Base-by-base conservation (phyloP, 108 stramenopile genomes). In the Aurantiochytrium sp. region DNA sequence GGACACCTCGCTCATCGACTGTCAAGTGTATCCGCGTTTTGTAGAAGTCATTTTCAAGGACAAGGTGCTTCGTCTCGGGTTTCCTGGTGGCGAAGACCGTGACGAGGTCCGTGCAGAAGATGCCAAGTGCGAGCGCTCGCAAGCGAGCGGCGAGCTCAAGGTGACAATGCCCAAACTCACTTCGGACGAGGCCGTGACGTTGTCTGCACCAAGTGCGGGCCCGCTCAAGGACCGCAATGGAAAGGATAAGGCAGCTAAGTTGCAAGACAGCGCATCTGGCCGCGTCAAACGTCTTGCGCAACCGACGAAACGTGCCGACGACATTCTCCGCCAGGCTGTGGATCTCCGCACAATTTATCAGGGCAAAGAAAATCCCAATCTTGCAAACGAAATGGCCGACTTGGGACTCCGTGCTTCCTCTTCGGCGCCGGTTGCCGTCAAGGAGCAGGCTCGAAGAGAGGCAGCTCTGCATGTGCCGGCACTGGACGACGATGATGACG, bases 1-100 rank as follows among this genome's bases (percentile, higher is more conserved):
- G 47, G 95, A 96, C 76, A 93, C 93, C 43, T 93, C 93, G 14
- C 91, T 97, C 60, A 94, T 97, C 44, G 97, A 97, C 92, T 95
- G 96, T 8, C 96, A 97, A 71, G 94, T 95, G 21, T 96, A 96
- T 91, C 97, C 97, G 21, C 90, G 88, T 23, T 95, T 96, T 89
- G 94, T 96, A 60, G 93, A 92, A 76, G 89, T 97, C 18, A 91
- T 97, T 10, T 94, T 96, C 87, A 96, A 96, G 92, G 93, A 92
- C 25, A 97, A 96, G 92, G 72, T 94, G 42, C 88, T 96, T 44
- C 91, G 95, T 25, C 90, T 96, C 14, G 51, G 72, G 10, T 91
- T 96, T 19, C 95, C 96, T 12, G 76, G 76, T 23, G 76, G 76
- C 45, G 23, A 47, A 3, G 14, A 42, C 23, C 42, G 25, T 18